Conservation (phyloP, 2,329 filamentous ascomycete species). For the Hymenoscyphus albidus region DNA sequence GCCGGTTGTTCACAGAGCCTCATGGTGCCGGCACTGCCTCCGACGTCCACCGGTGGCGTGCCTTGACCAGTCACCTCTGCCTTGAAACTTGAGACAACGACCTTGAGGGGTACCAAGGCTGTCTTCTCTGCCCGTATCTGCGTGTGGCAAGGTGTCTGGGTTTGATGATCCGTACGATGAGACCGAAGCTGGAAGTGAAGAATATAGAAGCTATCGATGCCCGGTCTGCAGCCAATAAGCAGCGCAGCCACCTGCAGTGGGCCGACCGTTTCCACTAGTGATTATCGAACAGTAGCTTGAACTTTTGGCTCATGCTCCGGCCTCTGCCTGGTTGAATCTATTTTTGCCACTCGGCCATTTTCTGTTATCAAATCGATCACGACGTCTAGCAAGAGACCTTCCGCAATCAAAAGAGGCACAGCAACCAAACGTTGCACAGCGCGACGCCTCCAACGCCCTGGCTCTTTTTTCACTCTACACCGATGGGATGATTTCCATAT, state of each 20-base stretch:
- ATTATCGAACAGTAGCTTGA: neutral
- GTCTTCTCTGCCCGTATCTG: neutral
- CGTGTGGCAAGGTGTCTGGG: slow-evolving; percentile 11
- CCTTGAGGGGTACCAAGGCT: neutral
- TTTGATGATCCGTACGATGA: slow-evolving; percentile 10
- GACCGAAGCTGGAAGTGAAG: neutral
- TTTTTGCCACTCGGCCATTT: neutral
- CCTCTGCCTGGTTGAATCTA: neutral
- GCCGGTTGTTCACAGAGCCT: neutral
- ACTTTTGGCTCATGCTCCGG: neutral
- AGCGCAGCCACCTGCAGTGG: neutral
- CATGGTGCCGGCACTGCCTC: neutral
- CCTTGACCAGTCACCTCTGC: neutral
- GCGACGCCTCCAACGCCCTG: neutral
- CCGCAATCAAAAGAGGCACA: neutral
- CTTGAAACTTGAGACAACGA: slow-evolving; percentile 1
- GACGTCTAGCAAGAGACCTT: neutral
- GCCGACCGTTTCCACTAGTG: slow-evolving; percentile 1
- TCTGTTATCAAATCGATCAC: neutral
- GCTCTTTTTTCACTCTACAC: neutral
- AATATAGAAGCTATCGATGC: neutral
- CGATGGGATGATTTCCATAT: neutral
- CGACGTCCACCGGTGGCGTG: neutral
- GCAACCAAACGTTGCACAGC: neutral
- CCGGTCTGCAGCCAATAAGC: neutral